A percentile compares a stretch with the other conserved stretches of the same genome.
phyloP scores from a whole-genome alignment of 257 asterid species.

The Striga asiatica region DNA sequence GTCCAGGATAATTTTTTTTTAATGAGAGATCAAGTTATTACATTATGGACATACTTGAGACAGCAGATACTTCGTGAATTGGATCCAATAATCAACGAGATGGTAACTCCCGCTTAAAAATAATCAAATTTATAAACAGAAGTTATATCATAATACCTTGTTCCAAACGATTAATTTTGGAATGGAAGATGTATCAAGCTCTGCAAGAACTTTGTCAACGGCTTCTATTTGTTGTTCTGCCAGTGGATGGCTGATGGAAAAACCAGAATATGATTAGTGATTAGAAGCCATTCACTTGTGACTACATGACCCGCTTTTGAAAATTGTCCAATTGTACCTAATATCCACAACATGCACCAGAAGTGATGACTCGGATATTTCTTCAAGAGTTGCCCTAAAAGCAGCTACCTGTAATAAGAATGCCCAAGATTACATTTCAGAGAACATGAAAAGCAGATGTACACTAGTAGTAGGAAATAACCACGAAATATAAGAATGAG shows the following conservation, averaged over 20 bases:
- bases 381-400: conserved; percentile 95
- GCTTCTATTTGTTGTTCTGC: conserved; percentile 88
- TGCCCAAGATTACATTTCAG: too few species aligned
- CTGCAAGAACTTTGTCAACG: conserved; percentile 87
- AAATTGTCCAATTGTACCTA: conserved; percentile 37
- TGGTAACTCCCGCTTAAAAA: background rate
- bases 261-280: conserved; percentile 17
- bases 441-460: background rate
- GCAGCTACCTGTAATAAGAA: conserved; percentile 74
- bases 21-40: too few species aligned
- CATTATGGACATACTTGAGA: too few species aligned
- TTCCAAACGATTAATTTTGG: conserved; percentile 88
- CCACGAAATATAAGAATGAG: conserved; percentile 5
- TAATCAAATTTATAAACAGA: background rate
- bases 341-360: conserved; percentile 94
- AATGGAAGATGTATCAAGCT: conserved; percentile 66
- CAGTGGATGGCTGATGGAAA: conserved; percentile 74
- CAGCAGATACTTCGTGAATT: too few species aligned
- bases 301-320: background rate
- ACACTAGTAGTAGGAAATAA: background rate
- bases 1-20: too few species aligned
- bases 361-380: conserved; percentile 84
- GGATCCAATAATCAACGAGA: background rate
- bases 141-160: conserved; percentile 44
- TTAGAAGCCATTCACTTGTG: conserved; percentile 21